Evolutionary conservation across 2,329 filamentous ascomycete species (phyloP).

Genomic region (Beauveria pseudobassiana): DNA sequence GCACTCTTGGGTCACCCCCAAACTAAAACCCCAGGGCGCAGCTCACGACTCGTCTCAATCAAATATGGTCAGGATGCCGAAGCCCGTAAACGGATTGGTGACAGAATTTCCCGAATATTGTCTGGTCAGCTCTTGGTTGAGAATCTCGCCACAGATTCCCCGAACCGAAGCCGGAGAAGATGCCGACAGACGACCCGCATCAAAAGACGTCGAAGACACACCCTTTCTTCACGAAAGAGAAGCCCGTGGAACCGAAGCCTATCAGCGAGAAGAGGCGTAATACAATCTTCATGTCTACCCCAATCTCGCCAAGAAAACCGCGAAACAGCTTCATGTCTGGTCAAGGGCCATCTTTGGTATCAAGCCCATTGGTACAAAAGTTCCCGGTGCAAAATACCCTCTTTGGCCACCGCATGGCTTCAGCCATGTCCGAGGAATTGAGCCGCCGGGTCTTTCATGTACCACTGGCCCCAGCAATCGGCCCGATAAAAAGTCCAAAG

Average conservation of each 20-base stretch:
- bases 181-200: constrained; percentile 20
- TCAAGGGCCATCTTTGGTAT: constrained; percentile 34
- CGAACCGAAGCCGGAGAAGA: constrained; percentile 19
- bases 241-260: constrained; percentile 19
- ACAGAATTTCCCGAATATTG: constrained; percentile 58
- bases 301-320: constrained; percentile 41
- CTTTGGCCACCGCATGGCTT: constrained; percentile 64
- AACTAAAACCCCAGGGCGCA: constrained; percentile 35
- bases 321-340: constrained; percentile 23
- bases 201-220: constrained; percentile 27
- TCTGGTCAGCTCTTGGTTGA: constrained; percentile 22
- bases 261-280: constrained; percentile 25
- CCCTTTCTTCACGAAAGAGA: constrained; percentile 34
- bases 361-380: constrained; percentile 42
- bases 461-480: not conserved
- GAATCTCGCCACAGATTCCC: constrained; percentile 12
- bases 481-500: constrained; percentile 41
- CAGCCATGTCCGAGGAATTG: constrained; percentile 51
- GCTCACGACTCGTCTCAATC: constrained; percentile 43
- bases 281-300: constrained; percentile 45
- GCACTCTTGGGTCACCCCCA: constrained; percentile 57
- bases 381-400: constrained; percentile 59
- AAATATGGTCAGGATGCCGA: constrained; percentile 48
- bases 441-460: not conserved
- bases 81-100: constrained; percentile 42